Evolutionary conservation across 2,329 filamentous ascomycete species (phyloP), one percentile per base, ranked within the genome.

Genomic region (Trichoderma asperellum): DNA sequence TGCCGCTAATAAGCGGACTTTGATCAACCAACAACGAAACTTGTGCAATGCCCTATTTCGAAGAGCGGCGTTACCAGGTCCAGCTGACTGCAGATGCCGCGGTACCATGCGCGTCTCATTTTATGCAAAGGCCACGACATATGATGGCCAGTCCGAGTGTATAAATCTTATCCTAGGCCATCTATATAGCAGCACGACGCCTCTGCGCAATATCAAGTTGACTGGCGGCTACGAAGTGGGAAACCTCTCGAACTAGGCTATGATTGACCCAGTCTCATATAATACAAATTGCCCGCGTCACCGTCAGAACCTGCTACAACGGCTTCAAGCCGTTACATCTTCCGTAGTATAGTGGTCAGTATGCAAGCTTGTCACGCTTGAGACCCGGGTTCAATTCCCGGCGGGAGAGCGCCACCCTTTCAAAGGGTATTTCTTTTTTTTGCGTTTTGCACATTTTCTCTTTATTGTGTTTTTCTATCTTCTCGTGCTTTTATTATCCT

Each of bases 301-400:
- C 5, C 49, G 43, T 53, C 64, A 52, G 64, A 68, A 70, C 69
- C 52, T 37, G 69, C 69, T 70, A 70, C 69, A 65, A 59, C 68
- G 65, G 43, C 59, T 70, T 27, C 49, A 68, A 69, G 59, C 34
- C 65, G 68, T 69, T 64, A 52, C 43, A 70, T 72, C 70, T 70
- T 73, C 72, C 72, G 72, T 73, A 73, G 72, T 73, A 73, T 73
- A 73, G 72, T 73, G 72, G 72, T 72, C 71, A 73, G 72, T 73
- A 73, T 73, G 70, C 72, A 72, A 73, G 72, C 72, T 73, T 73
- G 71, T 73, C 72, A 73, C 72, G 72, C 72, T 73, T 72, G 72
- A 72, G 72, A 72, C 71, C 71, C 70, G 72, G 72, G 71, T 73
- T 73, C 72, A 73, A 73, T 72, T 73, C 72, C 72, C 72, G 72